Conservation (phyloP, 2,329 filamentous ascomycete species). For the Phoma sp. region DNA sequence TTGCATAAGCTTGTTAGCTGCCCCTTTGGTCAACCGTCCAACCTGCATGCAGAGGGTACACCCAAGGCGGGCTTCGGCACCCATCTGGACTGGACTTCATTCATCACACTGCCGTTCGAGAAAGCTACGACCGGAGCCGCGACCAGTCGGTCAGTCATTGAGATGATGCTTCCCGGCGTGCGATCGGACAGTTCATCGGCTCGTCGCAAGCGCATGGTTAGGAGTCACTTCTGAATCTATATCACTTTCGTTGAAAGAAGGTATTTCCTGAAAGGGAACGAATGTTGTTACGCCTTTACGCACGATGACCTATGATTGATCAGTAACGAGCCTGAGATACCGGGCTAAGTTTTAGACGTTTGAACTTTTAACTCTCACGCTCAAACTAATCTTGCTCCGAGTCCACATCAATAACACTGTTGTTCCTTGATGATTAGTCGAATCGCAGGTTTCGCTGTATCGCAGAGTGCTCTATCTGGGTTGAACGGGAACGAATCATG, state of each 20-base stretch:
- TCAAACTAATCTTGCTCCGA: too few relatives aligned
- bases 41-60: background rate
- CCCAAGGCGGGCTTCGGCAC: background rate
- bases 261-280: too few relatives aligned
- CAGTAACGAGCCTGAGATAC: too few relatives aligned
- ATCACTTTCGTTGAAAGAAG: too few relatives aligned
- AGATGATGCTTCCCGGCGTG: background rate
- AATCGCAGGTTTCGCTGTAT: slow-evolving; percentile 35
- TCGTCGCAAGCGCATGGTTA: slow-evolving; percentile 1
- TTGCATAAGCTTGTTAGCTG: background rate
- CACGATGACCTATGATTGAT: too few relatives aligned
- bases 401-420: too few relatives aligned
- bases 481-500: slow-evolving; percentile 36
- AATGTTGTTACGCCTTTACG: too few relatives aligned
- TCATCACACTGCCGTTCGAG: background rate
- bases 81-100: too few relatives aligned
- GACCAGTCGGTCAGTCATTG: background rate
- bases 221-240: background rate
- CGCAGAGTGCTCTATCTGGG: slow-evolving; percentile 30
- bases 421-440: too few relatives aligned
- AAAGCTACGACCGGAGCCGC: too few relatives aligned
- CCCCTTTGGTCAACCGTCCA: background rate
- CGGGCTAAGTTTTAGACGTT: too few relatives aligned
- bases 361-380: too few relatives aligned
- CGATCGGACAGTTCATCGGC: background rate